Conservation (phyloP, 805 yeast genomes). For the Lachancea mirantina region DNA sequence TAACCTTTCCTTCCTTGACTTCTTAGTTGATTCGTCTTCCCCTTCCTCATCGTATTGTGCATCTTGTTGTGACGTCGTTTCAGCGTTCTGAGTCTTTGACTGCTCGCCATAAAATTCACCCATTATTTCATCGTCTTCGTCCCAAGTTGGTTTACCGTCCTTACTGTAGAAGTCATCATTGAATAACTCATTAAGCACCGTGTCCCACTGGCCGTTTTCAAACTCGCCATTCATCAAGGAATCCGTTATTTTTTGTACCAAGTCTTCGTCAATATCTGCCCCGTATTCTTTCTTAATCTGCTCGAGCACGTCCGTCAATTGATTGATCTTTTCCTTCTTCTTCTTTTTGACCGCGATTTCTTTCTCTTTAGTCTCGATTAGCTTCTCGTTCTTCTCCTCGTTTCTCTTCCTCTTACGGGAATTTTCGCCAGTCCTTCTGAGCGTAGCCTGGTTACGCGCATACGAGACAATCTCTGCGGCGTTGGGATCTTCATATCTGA, state of each 20-base stretch:
- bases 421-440: constrained; percentile 71
- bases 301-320: constrained; percentile 58
- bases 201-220: constrained; percentile 88
- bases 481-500: constrained; percentile 88
- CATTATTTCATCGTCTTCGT: constrained; percentile 50
- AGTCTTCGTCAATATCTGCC: constrained; percentile 44
- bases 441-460: constrained; percentile 89
- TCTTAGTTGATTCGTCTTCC: constrained; percentile 30
- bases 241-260: constrained; percentile 62
- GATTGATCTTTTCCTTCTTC: constrained; percentile 68
- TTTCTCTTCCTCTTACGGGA: constrained; percentile 80
- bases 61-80: constrained; percentile 34
- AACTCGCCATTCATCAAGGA: constrained; percentile 80
- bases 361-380: constrained; percentile 44
- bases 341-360: constrained; percentile 60
- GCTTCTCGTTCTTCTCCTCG: constrained; percentile 48
- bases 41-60: constrained; percentile 29
- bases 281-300: constrained; percentile 39
- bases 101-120: constrained; percentile 29
- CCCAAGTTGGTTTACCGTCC: constrained; percentile 58
- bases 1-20: constrained; percentile 48
- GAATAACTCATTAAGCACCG: constrained; percentile 73
- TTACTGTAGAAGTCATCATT: constrained; percentile 75
- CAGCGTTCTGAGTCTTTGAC: constrained; percentile 34
- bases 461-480: constrained; percentile 88